A percentile compares a stretch with the other conserved stretches of the same genome.
Evolutionary conservation across 495 filamentous ascomycete species (phyloP).

Genomic region (Penicillium pulvis): DNA sequence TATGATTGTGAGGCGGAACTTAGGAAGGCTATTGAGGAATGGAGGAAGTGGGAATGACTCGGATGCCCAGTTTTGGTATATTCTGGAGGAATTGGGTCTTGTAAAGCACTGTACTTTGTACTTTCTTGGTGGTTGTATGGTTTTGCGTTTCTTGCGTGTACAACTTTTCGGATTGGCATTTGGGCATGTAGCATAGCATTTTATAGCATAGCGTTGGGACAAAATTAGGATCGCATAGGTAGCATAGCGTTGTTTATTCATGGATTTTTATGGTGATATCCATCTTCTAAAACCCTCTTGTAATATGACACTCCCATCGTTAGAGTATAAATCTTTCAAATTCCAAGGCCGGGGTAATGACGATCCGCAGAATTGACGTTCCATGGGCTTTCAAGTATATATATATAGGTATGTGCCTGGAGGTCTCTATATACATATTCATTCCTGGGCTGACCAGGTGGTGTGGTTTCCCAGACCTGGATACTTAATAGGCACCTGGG

Average conservation of each 20-base stretch:
- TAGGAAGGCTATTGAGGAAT: conserved; percentile 51
- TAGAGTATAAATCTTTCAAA: too few relatives aligned
- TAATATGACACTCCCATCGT: background rate
- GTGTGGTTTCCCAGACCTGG: too few relatives aligned
- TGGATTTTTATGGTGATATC: background rate
- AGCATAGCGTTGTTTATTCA: conserved; percentile 9
- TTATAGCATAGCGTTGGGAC: conserved; percentile 3
- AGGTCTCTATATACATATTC: too few relatives aligned
- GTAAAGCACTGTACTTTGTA: conserved; percentile 2
- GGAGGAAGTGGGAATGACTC: conserved; percentile 56
- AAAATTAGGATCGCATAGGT: background rate
- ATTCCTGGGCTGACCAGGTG: too few relatives aligned
- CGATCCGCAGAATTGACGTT: too few relatives aligned
- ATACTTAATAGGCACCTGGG: too few relatives aligned
- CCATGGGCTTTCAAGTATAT: too few relatives aligned
- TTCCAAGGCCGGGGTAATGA: too few relatives aligned
- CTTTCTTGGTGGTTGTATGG: conserved; percentile 7
- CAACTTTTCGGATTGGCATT: conserved; percentile 8
- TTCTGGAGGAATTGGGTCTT: conserved; percentile 1
- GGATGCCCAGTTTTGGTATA: background rate
- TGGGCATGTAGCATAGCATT: conserved; percentile 15
- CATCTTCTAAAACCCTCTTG: background rate
- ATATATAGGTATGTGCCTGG: too few relatives aligned
- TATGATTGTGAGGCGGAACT: conserved; percentile 51
- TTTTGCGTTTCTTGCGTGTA: background rate